phyloP scores from a whole-genome alignment of 1,139 yeast species.

The Kodamaea derodonti region DNA sequence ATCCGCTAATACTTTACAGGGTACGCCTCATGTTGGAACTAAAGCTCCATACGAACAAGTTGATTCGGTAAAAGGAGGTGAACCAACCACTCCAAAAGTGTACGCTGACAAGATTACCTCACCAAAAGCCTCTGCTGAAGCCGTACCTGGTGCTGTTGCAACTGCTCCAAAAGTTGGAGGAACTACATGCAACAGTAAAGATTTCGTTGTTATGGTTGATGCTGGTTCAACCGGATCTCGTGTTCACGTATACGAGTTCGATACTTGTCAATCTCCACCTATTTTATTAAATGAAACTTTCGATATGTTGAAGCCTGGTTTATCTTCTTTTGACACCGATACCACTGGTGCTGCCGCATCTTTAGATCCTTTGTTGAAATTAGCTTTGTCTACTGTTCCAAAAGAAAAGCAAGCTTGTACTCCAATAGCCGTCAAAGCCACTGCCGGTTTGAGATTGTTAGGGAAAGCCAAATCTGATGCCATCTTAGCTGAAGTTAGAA shows the following conservation, averaged over 20 bases:
- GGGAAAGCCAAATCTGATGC: constrained; percentile 70
- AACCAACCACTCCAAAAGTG: constrained; percentile 15
- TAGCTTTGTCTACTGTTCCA: constrained; percentile 78
- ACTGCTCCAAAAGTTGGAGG: constrained; percentile 4
- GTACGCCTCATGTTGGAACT: constrained; percentile 29
- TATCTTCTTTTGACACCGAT: constrained; percentile 80
- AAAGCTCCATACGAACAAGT: constrained; percentile 33
- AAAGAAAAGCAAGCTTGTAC: constrained; percentile 69
- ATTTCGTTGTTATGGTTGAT: constrained; percentile 81
- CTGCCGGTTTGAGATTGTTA: constrained; percentile 89
- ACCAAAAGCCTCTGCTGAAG: constrained; percentile 3
- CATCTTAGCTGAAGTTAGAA: constrained; percentile 72
- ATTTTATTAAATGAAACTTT: constrained; percentile 72
- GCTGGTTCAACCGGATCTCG: constrained; percentile 98
- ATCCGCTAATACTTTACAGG: constrained; percentile 30
- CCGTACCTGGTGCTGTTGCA: constrained; percentile 5
- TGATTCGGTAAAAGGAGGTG: constrained; percentile 6
- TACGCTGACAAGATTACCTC: constrained; percentile 21
- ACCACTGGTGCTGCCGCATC: constrained; percentile 83
- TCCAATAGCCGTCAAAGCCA: constrained; percentile 94
- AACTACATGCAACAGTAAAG: constrained; percentile 27
- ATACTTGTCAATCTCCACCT: constrained; percentile 82
- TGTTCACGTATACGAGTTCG: constrained; percentile 88
- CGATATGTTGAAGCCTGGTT: constrained; percentile 88
- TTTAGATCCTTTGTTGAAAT: constrained; percentile 70